Evolutionary conservation across 441 rosid genomes (phyloP).

Genomic region (Raphanus hybrid): DNA sequence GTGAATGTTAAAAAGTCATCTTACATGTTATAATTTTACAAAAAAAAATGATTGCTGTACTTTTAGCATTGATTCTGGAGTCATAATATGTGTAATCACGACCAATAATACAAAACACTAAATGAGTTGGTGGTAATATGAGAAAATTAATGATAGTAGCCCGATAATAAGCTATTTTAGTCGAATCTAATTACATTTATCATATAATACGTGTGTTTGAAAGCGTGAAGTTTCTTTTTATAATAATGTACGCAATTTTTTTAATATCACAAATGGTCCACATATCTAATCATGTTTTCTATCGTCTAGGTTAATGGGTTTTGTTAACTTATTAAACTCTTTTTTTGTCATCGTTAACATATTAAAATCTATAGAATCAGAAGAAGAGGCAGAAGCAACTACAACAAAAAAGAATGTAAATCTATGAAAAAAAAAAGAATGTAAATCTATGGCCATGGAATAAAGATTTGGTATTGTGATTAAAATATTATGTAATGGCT

Average conservation of each 20-base stretch:
- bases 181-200: constrained; percentile 20
- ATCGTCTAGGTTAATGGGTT: constrained; percentile 34
- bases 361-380: constrained; percentile 5
- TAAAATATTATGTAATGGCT: constrained; percentile 24
- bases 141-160: constrained; percentile 7
- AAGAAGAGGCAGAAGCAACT: constrained; percentile 29
- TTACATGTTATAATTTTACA: neutral
- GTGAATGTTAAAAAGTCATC: neutral
- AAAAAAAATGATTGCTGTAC: too few species aligned
- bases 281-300: constrained; percentile 43
- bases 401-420: neutral
- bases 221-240: constrained; percentile 21
- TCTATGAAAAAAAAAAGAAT: neutral
- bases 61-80: neutral
- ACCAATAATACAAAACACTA: too few species aligned
- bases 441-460: constrained; percentile 28
- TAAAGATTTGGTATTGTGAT: constrained; percentile 26
- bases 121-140: neutral
- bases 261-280: constrained; percentile 30
- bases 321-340: neutral
- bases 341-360: neutral
- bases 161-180: constrained; percentile 8
- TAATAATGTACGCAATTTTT: neutral
- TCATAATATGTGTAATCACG: neutral
- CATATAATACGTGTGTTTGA: constrained; percentile 14